Conservation (phyloP, 2,329 filamentous ascomycete species). For the Rhynchosporium graminicola region DNA sequence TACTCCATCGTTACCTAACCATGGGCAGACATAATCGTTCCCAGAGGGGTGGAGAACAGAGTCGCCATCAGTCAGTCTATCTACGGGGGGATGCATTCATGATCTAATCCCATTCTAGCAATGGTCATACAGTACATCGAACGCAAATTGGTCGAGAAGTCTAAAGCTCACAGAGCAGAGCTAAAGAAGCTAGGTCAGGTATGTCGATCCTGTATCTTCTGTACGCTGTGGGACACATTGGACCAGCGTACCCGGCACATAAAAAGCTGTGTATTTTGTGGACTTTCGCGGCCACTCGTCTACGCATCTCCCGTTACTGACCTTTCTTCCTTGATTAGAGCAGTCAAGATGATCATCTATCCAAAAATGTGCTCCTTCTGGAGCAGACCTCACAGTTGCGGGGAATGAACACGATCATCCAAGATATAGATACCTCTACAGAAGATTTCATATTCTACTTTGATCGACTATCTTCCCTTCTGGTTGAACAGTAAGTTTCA, state of each 20-base stretch:
- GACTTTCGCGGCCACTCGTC: neutral
- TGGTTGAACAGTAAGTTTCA: conserved; percentile 69
- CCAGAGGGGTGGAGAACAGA: conserved; percentile 89
- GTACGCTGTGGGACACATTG: neutral
- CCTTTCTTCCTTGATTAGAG: conserved; percentile 44
- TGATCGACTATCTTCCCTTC: conserved; percentile 79
- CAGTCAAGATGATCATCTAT: conserved; percentile 70
- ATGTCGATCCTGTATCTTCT: neutral
- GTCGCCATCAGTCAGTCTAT: conserved; percentile 74
- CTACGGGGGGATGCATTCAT: conserved; percentile 18
- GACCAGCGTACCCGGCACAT: neutral
- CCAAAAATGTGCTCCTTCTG: conserved; percentile 72
- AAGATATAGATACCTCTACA: conserved; percentile 72
- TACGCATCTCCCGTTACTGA: neutral
- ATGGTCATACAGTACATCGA: conserved; percentile 96
- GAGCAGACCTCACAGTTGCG: conserved; percentile 76
- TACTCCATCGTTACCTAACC: conserved; percentile 1
- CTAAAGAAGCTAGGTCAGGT: conserved; percentile 69
- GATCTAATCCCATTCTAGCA: conserved; percentile 47
- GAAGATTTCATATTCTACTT: conserved; percentile 99
- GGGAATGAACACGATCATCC: conserved; percentile 88
- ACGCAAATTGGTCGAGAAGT: conserved; percentile 84
- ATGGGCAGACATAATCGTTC: conserved; percentile 80
- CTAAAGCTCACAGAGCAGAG: conserved; percentile 75
- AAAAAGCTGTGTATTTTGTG: too few species aligned